Base-by-base conservation (phyloP, 2,329 filamentous ascomycete genomes). In the Neurospora sp. region DNA sequence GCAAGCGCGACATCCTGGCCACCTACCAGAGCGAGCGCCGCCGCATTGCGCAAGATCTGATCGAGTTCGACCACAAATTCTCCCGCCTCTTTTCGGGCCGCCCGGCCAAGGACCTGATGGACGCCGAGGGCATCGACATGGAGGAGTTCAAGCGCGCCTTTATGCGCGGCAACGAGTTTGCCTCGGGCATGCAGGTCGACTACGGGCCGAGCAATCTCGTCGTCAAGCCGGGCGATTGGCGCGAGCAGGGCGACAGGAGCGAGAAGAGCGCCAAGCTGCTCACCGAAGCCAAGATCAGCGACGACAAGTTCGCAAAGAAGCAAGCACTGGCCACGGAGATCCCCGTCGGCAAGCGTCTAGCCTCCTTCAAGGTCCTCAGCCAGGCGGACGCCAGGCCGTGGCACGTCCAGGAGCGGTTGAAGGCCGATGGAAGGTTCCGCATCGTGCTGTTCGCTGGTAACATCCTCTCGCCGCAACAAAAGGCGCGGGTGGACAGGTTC, bases 401-500 rank as follows among this genome's bases (percentile, higher is more conserved):
- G 83, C 84, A 89, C 46, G 82, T 91, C 66, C 87, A 90, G 67
- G 81, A 87, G 71, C 79, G 80, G 9, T 80, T 91, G 23, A 82
- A 80, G 43, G 83, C 82, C n/a, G 84, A 89, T 74, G 88, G 88
- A 1, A 81, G 84, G 0, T 90, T 87, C 77, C 80, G 87, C 8
- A 76, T 90, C 38, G 78, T 90, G 1, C 79, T 92, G 1, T 91
- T 92, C 73, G 83, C 87, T 0, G 90, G 90, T 1, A 81, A 90
- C 72, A 78, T 92, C 2, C 78, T 80, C 2, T 73, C 80, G 0
- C 13, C 79, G 0, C 68, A 71, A 1, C 85, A 87, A 71, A 82
- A 82, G 70, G 73, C 77, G 0, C 80, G 82, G 3, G 79, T 88
- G 3, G 76, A 84, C 36, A 74, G 68, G 0, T 82, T 90, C 36